Percentiles rank a stretch among this genome's conserved stretches.
Evolutionary conservation across 1,284 basidiomycete genomes (phyloP).

Genomic region (Caloboletus firmus): DNA sequence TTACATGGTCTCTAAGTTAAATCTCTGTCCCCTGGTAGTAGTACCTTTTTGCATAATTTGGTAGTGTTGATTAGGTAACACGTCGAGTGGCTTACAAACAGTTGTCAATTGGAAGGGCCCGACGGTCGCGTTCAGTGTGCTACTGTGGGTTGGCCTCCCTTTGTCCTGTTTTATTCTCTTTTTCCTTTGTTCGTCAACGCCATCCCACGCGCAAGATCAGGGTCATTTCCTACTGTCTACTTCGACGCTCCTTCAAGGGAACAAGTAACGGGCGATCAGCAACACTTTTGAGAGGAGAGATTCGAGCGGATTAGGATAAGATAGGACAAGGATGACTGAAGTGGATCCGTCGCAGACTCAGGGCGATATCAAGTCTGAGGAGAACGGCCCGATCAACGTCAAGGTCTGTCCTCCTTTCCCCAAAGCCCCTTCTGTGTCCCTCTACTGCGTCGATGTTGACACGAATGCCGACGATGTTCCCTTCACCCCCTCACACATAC

Average conservation of each 20-base stretch:
- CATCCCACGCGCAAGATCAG: neutral
- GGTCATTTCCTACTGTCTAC: neutral
- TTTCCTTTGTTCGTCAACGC: neutral
- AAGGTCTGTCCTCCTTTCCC: conserved; percentile 50
- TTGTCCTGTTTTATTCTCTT: neutral
- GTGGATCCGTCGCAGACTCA: conserved; percentile 36
- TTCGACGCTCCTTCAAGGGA: neutral
- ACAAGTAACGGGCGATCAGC: conserved; percentile 1
- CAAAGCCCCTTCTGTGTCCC: neutral
- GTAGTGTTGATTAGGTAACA: conserved; percentile 15
- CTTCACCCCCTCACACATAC: neutral
- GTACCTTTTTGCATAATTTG: neutral
- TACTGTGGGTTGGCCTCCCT: neutral
- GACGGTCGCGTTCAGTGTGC: neutral
- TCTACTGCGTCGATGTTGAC: neutral
- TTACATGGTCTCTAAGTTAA: neutral
- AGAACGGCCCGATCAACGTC: conserved; percentile 77
- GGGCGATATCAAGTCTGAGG: conserved; percentile 62
- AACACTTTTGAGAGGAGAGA: neutral
- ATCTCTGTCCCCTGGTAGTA: neutral
- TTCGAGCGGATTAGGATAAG: neutral
- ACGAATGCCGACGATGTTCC: neutral
- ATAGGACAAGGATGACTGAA: conserved; percentile 16
- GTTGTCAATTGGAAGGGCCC: neutral
- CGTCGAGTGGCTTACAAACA: neutral